Base-by-base conservation (phyloP, 1,284 basidiomycete species). In the Rhodotorula mucilaginosa region DNA sequence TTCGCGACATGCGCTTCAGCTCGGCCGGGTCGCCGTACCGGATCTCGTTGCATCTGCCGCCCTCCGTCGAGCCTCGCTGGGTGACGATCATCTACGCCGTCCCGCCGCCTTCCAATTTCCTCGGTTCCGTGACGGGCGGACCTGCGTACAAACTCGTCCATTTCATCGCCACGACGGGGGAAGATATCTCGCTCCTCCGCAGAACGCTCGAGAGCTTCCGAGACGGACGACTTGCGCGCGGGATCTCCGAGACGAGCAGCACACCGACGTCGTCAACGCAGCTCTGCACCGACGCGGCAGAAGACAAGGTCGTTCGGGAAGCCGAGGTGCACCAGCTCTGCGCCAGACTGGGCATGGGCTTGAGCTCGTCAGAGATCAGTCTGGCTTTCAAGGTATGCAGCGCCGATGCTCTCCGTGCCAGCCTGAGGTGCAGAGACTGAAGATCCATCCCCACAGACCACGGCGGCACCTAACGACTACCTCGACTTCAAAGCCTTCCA, bases 141-240 rank as follows among this genome's bases (percentile, higher is more conserved):
- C 88, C 88, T 48, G 86, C 87, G 60, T 97, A 95, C 87, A 98
- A 97, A 83, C 90, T 92, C 0, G 86, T 97, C 19, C 93, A 98
- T 79, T 85, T 97, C 69, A 87, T 98, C 71, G 91, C 93, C 0
- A 84, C 88, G 2, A 88, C 89, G 0, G 82, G 83, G 62, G 88
- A 91, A 34, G 84, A 88, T 0, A 90, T 91, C 78, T 82, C 84
- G 7, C 75, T 84, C 10, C 86, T 85, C 84, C 79, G 83, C 34
- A 72, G 77, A 15, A 83, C 84, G 21, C 80, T 87, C 7, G 80
- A 81, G 39, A 78, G 78, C 13, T 79, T 86, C 18, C 76, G 75
- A 60, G 77, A 79, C 44, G 77, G 74, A 65, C 76, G 71, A 67
- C 21, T 73, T 18, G 71, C 69, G 3, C 79, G 69, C 65, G 79